Base-by-base conservation (phyloP, 192 early-diverging fungal species). In the Glomus cerebriforme region DNA sequence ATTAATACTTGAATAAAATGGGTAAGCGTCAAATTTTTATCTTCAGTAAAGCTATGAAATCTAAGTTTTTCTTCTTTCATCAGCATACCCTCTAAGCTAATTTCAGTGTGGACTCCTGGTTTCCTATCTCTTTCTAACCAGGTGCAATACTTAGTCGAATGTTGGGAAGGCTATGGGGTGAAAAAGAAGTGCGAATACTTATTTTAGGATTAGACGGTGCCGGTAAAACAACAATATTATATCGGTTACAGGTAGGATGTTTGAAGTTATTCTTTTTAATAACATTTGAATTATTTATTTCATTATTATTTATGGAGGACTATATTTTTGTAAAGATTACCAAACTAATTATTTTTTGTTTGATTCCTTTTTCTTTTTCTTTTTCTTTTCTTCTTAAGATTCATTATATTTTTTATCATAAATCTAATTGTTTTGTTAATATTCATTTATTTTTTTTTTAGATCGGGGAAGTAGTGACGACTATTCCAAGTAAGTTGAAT, bases 181-280 rank as follows among this genome's bases (percentile, higher is more conserved):
- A 94, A 79, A 96, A 95, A 79, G 97, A 99, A 79, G 95, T 97
- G 47, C 94, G 97, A 54, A 98, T 99, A 79, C 86, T 99, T 59
- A 98, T 99, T 83, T 91, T 99, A 27, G 98, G 98, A 26, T 88
- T 98, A 32, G 96, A 98, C 86, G 95, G 94, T 10, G 97, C 97
- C 31, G 96, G 98, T 73, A 99, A 99, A 84, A 99, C 96, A 2
- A 98, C 97, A 59, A 98, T 98, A 83, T 88, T 97, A 77, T 98
- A 98, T 82, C 92, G 96, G 82, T 87, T 99, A 76, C 94, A 96
- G 85, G 93, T 94, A 92, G 78, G 87, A 87, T 17, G 87, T 86
- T 86, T 27, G 29, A 12, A 1, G 19, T 39, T 22, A 7, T 73
- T 32, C 13, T 54, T 54, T 19, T 54, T 19, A 54, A 54, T 22